These are phyloP conservation scores for Chiua virens DNA, from an alignment of 768 basidiomycete genomes.

Conservation along the genomic window DNA sequence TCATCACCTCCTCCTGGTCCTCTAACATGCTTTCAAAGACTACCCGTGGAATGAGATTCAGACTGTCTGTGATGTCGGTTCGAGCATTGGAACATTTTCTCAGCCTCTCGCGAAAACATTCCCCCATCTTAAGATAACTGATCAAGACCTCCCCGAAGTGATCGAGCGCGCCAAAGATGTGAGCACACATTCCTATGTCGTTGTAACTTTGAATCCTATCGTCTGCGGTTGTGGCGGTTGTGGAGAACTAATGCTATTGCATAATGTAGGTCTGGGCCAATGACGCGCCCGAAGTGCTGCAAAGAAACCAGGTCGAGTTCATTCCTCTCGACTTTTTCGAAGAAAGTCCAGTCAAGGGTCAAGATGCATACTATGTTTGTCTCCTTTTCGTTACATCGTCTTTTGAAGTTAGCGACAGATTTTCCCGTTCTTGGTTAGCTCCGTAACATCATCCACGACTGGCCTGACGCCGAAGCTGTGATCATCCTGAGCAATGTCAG, in stretches of 20 bases:
- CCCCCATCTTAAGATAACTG: constrained; percentile 26
- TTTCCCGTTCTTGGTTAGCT: constrained; percentile 10
- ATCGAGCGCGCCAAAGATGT: constrained; percentile 22
- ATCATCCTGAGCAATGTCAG: constrained; percentile 31
- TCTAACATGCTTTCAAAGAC: constrained; percentile 8
- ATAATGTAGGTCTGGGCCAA: constrained; percentile 15
- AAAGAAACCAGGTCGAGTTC: constrained; percentile 13
- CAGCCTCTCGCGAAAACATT: constrained; percentile 23
- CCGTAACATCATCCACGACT: constrained; percentile 35
- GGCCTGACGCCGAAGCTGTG: constrained; percentile 35
- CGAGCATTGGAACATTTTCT: constrained; percentile 31
- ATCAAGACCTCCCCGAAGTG: constrained; percentile 32
- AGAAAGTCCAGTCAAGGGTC: no score
- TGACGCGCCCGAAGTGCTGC: constrained; percentile 17
- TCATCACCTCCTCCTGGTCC: not conserved
- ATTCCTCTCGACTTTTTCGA: no score
- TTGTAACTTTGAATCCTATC: not conserved
- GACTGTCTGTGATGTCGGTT: constrained; percentile 30
- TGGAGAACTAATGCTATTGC: not conserved
- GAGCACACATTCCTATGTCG: not conserved
- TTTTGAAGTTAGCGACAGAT: not conserved
- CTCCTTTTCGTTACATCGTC: not conserved
- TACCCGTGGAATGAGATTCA: constrained; percentile 26
- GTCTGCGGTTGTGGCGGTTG: not conserved
- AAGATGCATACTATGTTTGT: constrained; percentile 29